Conservation (phyloP, 805 yeast species). For the Candida adriatica region DNA sequence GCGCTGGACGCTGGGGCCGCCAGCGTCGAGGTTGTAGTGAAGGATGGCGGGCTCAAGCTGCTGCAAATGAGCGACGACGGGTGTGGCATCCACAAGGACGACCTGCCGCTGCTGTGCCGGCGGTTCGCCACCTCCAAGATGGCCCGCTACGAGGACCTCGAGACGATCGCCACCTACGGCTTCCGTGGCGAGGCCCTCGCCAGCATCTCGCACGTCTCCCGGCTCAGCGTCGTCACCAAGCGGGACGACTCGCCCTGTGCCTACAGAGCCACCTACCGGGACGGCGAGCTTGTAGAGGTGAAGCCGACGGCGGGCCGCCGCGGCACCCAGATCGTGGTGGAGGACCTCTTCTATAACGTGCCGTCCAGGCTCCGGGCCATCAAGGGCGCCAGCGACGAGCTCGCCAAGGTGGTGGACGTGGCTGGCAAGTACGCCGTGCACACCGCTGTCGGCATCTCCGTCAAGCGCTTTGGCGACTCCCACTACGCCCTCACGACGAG, state of each 20-base stretch:
- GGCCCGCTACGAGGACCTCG: conserved; percentile 64
- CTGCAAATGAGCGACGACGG: conserved; percentile 91
- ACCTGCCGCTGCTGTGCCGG: conserved; percentile 75
- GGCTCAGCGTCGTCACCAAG: conserved; percentile 74
- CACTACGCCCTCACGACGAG: conserved; percentile 59
- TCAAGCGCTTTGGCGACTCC: conserved; percentile 75
- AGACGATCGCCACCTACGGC: conserved; percentile 72
- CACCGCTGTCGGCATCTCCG: conserved; percentile 61
- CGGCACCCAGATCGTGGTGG: conserved; percentile 83
- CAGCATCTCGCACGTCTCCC: conserved; percentile 84
- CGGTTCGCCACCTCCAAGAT: conserved; percentile 91
- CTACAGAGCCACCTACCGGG: conserved; percentile 57
- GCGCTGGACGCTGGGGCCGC: conserved; percentile 82
- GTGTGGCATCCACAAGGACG: conserved; percentile 65
- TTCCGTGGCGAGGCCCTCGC: conserved; percentile 97
- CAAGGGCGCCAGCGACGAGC: conserved; percentile 65
- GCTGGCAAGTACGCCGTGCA: conserved; percentile 81
- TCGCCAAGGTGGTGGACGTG: conserved; percentile 69
- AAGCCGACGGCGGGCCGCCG: conserved; percentile 75
- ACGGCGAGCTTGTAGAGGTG: conserved; percentile 51
- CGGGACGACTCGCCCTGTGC: conserved; percentile 57
- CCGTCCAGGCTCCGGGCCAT: conserved; percentile 72
- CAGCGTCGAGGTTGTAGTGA: conserved; percentile 68
- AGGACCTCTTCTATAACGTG: conserved; percentile 83
- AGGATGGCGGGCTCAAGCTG: conserved; percentile 86